Evolutionary conservation across 306 rosid species (phyloP).

Genomic region (Betula pendula): DNA sequence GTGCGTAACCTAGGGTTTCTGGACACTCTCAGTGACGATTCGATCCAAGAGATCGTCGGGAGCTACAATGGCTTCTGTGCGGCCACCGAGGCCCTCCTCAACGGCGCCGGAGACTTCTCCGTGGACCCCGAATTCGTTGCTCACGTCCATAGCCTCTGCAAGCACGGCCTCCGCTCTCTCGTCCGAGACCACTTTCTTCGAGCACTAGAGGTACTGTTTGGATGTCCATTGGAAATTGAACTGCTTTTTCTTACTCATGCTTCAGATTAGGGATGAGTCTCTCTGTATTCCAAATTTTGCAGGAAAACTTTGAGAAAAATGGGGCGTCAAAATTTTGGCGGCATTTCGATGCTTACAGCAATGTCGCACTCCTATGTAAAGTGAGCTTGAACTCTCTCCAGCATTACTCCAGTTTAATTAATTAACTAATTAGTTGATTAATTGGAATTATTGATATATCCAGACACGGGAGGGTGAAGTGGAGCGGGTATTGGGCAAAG

Average conservation of each 20-base stretch:
- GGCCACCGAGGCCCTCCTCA: slow-evolving; percentile 53
- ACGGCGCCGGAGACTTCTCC: slow-evolving; percentile 59
- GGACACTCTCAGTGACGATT: slow-evolving; percentile 46
- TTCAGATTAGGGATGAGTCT: neutral
- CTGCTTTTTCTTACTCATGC: neutral
- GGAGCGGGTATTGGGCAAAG: slow-evolving; percentile 58
- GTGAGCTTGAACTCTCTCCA: slow-evolving; percentile 5
- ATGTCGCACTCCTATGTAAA: slow-evolving; percentile 36
- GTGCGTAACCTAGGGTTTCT: slow-evolving; percentile 44
- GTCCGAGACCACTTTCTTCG: slow-evolving; percentile 73
- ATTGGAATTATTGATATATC: slow-evolving; percentile 2
- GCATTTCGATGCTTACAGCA: slow-evolving; percentile 60
- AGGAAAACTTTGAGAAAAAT: slow-evolving; percentile 72
- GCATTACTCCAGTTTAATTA: neutral
- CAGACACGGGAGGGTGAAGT: slow-evolving; percentile 65
- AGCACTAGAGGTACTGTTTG: slow-evolving; percentile 53
- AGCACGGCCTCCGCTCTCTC: slow-evolving; percentile 64
- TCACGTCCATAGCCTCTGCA: slow-evolving; percentile 63
- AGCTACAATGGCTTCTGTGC: slow-evolving; percentile 62
- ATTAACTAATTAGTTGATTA: too few species aligned
- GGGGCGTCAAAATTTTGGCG: slow-evolving; percentile 83
- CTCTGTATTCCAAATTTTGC: slow-evolving; percentile 4
- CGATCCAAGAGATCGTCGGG: slow-evolving; percentile 42
- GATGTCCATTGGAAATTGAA: neutral
- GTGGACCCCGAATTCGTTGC: slow-evolving; percentile 54